Conservation (phyloP, 2,329 filamentous ascomycete species). For the Cryoendolithus antarcticus region DNA sequence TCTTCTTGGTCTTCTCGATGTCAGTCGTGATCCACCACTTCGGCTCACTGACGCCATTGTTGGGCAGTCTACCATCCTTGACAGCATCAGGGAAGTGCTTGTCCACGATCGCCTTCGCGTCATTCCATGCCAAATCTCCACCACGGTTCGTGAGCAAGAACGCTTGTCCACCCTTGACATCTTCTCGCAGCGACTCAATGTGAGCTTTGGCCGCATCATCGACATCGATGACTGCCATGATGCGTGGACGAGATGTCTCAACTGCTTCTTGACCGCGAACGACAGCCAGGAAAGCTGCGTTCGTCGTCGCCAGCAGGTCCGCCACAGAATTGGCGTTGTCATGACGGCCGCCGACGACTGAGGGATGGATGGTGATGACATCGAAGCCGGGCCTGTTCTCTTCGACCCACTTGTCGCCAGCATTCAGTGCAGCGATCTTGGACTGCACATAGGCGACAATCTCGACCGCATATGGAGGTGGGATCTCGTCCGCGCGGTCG, state of each 20-base stretch:
- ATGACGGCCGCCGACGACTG: too few relatives aligned
- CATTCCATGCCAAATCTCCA: slow-evolving; percentile 1
- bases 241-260: not conserved
- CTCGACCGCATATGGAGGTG: not conserved
- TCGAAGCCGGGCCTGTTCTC: slow-evolving; percentile 11
- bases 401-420: slow-evolving; percentile 7
- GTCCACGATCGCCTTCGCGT: not conserved
- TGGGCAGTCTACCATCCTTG: slow-evolving; percentile 6
- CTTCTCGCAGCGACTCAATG: slow-evolving; percentile 12
- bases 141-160: slow-evolving; percentile 2
- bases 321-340: too few relatives aligned
- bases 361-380: slow-evolving; percentile 8
- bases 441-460: slow-evolving; percentile 8
- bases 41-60: slow-evolving; percentile 2
- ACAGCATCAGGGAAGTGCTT: slow-evolving; percentile 5
- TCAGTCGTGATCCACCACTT: slow-evolving; percentile 2
- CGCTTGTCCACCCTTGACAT: slow-evolving; percentile 2
- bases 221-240: slow-evolving; percentile 4
- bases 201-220: slow-evolving; percentile 20
- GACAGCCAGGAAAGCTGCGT: too few relatives aligned
- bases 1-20: slow-evolving; percentile 1
- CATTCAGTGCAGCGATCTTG: slow-evolving; percentile 10
- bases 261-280: too few relatives aligned
- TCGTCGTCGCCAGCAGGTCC: too few relatives aligned
- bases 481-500: slow-evolving; percentile 1